Evolutionary conservation across 441 rosid genomes (phyloP), one percentile per base, ranked within the genome.

Genomic region (Jatropha podagrica): DNA sequence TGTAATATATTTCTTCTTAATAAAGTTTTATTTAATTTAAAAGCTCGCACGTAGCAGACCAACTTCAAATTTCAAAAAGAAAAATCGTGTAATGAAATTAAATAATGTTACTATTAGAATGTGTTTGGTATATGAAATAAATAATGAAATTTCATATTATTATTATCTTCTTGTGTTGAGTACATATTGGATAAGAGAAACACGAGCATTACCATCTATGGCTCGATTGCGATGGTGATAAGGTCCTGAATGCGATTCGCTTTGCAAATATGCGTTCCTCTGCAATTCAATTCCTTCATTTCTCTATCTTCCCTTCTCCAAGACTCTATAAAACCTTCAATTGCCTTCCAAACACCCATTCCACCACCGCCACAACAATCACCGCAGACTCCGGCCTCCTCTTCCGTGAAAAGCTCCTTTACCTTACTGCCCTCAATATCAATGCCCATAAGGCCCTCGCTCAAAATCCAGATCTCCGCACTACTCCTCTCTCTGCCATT

Each of bases 401-500:
- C 49, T 90, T 92, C 86, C 86, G 91, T 11, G 85, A 88, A 67
- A 94, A 92, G 75, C 86, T 92, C 10, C 81, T 84, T 59, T 91
- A 90, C 81, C 93, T 92, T 20, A 78, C 87, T 26, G 74, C 80
- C 82, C 95, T 95, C 71, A 87, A 89, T 69, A 77, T 93, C 15
- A 76, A 93, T 78, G 78, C 90, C 71, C 88, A 82, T 41, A 90
- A 88, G 76, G 97, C 93, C 78, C 90, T 92, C 18, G 73, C 77
- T 65, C 78, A 80, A 20, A 92, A 91, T 81, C 97, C 97, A 0
- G 74, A 89, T 65, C 85, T 87, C 79, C 92, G 94, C 11, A 80
- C 88, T 49, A 79, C 90, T 55, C 82, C 95, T 3, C 85, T 92
- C 84, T 80, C 96, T 80, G 78, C 93, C 64, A 86, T 91, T 76